Evolutionary conservation across 495 filamentous ascomycete species (phyloP).

Genomic region (Penicillium soppii): DNA sequence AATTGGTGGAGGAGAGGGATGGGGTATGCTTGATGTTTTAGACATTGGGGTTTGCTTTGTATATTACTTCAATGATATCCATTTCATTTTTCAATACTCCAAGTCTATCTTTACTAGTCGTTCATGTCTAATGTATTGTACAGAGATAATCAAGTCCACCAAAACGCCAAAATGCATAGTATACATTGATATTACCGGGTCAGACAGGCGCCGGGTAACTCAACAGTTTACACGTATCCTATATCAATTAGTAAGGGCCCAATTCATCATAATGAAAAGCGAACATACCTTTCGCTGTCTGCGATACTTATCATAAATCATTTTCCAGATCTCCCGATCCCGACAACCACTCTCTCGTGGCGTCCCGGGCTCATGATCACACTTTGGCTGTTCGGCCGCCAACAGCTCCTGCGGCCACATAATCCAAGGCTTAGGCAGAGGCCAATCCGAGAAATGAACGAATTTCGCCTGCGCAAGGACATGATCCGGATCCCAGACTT

Average conservation of each 20-base stretch:
- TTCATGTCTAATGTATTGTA: background rate
- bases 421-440: conserved; percentile 77
- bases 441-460: conserved; percentile 81
- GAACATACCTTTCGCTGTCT: conserved; percentile 55
- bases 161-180: conserved; percentile 8
- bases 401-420: conserved; percentile 56
- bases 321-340: conserved; percentile 66
- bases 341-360: conserved; percentile 54
- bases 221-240: conserved; percentile 51
- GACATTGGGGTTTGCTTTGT: background rate
- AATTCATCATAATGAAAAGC: background rate
- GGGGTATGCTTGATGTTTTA: conserved; percentile 40
- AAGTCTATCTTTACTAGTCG: background rate
- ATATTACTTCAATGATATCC: conserved; percentile 5
- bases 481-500: conserved; percentile 66
- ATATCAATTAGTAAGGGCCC: conserved; percentile 1
- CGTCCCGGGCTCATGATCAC: conserved; percentile 47
- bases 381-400: conserved; percentile 58
- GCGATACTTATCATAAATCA: conserved; percentile 69
- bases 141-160: background rate
- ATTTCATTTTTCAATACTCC: background rate
- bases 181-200: conserved; percentile 6
- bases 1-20: conserved; percentile 51
- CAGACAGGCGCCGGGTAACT: conserved; percentile 48
- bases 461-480: conserved; percentile 67